Evolutionary conservation across 1,284 basidiomycete genomes (phyloP).

Genomic region (Pyrrhoderma noxium): DNA sequence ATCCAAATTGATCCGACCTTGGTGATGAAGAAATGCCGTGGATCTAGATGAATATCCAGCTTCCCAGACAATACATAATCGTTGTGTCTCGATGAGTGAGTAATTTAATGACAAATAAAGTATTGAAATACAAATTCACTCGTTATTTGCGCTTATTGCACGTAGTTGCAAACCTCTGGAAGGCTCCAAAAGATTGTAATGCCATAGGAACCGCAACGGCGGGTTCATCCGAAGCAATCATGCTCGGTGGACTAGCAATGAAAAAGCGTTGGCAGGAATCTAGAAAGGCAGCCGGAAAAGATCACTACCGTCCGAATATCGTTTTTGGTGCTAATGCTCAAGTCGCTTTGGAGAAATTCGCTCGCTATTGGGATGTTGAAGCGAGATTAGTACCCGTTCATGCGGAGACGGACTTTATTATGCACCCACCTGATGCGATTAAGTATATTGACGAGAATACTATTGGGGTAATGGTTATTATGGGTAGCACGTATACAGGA

Average conservation of each 20-base stretch:
- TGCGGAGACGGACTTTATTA: conserved; percentile 46
- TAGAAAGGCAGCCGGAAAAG: conserved; percentile 57
- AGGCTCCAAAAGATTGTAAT: conserved; percentile 49
- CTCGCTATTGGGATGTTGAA: conserved; percentile 55
- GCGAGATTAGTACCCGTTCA: conserved; percentile 49
- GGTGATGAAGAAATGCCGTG: conserved; percentile 38
- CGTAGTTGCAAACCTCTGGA: conserved; percentile 62
- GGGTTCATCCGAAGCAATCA: conserved; percentile 69
- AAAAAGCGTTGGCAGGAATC: conserved; percentile 70
- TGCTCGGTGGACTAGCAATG: conserved; percentile 68
- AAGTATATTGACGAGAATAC: conserved; percentile 69
- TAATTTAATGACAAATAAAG: conserved; percentile 8
- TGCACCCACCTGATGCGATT: conserved; percentile 59
- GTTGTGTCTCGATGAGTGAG: conserved; percentile 51
- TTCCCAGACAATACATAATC: conserved; percentile 47
- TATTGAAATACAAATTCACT: too few relatives aligned
- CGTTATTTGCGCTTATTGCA: too few relatives aligned
- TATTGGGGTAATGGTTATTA: conserved; percentile 52
- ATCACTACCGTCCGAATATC: conserved; percentile 51
- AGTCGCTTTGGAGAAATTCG: conserved; percentile 62
- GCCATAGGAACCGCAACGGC: conserved; percentile 67
- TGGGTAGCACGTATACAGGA: conserved; percentile 66
- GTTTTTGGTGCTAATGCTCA: conserved; percentile 64
- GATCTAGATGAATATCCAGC: conserved; percentile 71
- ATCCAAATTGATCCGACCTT: background rate